phyloP scores from a whole-genome alignment of 2,329 filamentous ascomycete genomes.

The Xylariaceae sp. region DNA sequence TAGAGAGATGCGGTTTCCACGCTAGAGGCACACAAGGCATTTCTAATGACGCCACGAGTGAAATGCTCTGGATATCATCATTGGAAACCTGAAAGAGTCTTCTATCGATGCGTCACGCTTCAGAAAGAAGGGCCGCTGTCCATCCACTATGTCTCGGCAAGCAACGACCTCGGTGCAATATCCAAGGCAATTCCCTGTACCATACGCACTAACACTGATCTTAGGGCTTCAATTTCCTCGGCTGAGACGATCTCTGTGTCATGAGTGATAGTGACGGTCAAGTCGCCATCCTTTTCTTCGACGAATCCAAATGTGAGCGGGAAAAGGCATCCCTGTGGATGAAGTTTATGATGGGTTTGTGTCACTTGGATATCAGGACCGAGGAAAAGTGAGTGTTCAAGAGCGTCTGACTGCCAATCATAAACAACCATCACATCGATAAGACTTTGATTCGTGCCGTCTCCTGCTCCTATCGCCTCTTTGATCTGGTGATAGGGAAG shows the following conservation, averaged over 20 bases:
- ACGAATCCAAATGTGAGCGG: slow-evolving; percentile 2
- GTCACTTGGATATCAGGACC: not conserved
- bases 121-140: too few relatives aligned
- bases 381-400: slow-evolving; percentile 4
- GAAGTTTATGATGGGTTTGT: not conserved
- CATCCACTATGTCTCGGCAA: not conserved
- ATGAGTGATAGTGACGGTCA: slow-evolving; percentile 1
- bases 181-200: not conserved
- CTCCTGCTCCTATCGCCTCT: not conserved
- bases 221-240: not conserved
- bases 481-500: slow-evolving; percentile 2
- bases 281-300: slow-evolving; percentile 3
- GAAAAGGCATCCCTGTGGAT: slow-evolving; percentile 1
- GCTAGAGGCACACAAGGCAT: too few relatives aligned
- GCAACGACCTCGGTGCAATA: not conserved
- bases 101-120: too few relatives aligned
- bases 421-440: slow-evolving; percentile 10
- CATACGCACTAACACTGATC: not conserved
- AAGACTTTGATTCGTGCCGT: not conserved
- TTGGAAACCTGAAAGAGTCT: too few relatives aligned
- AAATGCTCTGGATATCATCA: too few relatives aligned
- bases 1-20: too few relatives aligned
- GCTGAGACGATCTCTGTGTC: not conserved
- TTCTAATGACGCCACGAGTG: too few relatives aligned
- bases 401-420: slow-evolving; percentile 8